A percentile compares a stretch with the other conserved stretches of the same genome.
Evolutionary conservation across 1,284 basidiomycete genomes (phyloP).

Genomic region (Sanghuangporus weigelae): DNA sequence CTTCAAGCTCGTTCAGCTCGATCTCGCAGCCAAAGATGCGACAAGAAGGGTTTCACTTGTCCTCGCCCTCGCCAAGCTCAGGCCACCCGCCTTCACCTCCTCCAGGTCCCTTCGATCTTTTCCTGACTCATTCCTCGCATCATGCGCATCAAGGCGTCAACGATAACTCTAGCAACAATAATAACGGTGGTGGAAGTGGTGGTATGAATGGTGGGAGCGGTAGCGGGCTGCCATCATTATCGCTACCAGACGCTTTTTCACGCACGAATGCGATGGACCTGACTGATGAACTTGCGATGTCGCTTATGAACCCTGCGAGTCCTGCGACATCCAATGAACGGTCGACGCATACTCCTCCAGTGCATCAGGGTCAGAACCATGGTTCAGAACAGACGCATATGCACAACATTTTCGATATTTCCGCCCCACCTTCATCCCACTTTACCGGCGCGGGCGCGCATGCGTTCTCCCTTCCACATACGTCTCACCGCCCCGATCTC

Average conservation of each 20-base stretch:
- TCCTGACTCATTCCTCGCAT: conserved; percentile 24
- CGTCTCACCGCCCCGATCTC: conserved; percentile 15
- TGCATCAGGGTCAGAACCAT: conserved; percentile 15
- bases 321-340: conserved; percentile 34
- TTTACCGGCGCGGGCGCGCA: conserved; percentile 16
- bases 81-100: conserved; percentile 27
- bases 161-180: conserved; percentile 1
- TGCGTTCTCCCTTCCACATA: conserved; percentile 18
- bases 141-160: conserved; percentile 24
- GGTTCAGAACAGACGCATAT: conserved; percentile 33
- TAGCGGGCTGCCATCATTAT: conserved; percentile 37
- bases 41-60: conserved; percentile 64
- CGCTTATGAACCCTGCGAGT: conserved; percentile 40
- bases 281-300: conserved; percentile 52
- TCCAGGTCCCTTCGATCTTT: conserved; percentile 16
- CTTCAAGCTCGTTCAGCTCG: conserved; percentile 7
- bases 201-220: conserved; percentile 23
- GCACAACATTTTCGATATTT: conserved; percentile 73
- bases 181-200: conserved; percentile 19
- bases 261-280: conserved; percentile 44
- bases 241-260: conserved; percentile 45
- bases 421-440: conserved; percentile 33
- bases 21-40: conserved; percentile 33
- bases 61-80: conserved; percentile 37
- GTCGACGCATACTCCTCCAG: conserved; percentile 30